Evolutionary conservation across 2,329 filamentous ascomycete species (phyloP).

Genomic region (Arthrobotrys entomopaga): DNA sequence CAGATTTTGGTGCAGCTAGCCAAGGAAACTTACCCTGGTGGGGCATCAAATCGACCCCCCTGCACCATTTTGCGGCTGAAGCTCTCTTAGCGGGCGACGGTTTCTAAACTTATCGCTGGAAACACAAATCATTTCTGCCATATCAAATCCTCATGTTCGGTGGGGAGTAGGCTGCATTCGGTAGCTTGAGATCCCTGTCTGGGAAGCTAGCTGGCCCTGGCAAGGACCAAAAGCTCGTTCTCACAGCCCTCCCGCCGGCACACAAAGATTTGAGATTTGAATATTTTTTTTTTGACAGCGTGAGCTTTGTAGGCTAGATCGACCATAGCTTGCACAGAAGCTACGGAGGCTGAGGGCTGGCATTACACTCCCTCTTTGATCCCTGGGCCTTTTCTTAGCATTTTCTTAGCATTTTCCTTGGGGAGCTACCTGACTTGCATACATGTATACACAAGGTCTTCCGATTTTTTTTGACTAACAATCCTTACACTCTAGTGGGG

Average conservation of each 20-base stretch:
- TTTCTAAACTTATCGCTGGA: conserved; percentile 56
- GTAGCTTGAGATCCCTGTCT: conserved; percentile 47
- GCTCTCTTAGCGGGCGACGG: conserved; percentile 46
- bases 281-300: conserved; percentile 43
- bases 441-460: conserved; percentile 43
- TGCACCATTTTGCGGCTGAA: conserved; percentile 54
- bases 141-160: conserved; percentile 54
- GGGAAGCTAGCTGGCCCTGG: conserved; percentile 46
- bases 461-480: conserved; percentile 44
- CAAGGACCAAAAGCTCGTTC: conserved; percentile 41
- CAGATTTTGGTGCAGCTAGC: conserved; percentile 54
- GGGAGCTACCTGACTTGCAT: conserved; percentile 48
- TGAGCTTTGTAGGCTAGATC: conserved; percentile 47
- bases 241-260: conserved; percentile 55
- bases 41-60: conserved; percentile 34
- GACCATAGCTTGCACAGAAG: conserved; percentile 26
- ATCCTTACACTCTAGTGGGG: conserved; percentile 50
- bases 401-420: conserved; percentile 43
- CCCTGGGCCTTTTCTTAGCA: conserved; percentile 54
- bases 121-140: conserved; percentile 54
- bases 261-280: conserved; percentile 55
- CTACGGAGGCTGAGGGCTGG: conserved; percentile 46
- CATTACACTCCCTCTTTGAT: conserved; percentile 42
- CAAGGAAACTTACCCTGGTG: conserved; percentile 44
- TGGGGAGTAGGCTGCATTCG: conserved; percentile 51